Evolutionary conservation across 352 stramenopile species (phyloP), one percentile per base, ranked within the genome.

Genomic region (Pythium grandisporangium): DNA sequence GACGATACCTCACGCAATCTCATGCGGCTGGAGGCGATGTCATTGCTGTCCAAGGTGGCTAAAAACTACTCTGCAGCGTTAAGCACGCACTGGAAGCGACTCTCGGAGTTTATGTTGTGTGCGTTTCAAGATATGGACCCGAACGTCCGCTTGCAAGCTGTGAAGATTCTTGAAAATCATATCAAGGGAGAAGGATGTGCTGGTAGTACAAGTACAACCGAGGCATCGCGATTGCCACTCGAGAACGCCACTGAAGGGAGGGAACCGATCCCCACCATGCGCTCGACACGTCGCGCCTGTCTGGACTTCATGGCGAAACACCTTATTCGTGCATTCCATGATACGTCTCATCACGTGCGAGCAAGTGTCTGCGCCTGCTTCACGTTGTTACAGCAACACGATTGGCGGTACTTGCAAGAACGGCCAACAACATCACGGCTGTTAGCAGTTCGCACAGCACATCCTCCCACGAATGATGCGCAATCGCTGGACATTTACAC

Each of bases 131-230:
- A 93, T 25, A 61, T 83, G 47, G 80, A 93, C 36, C 72, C 79
- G 2, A 91, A 91, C 42, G 74, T 93, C 32, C 80, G 80, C 0
- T 60, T 93, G 0, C 80, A 93, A 70, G 80, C 80, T 1, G 70
- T 93, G 4, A 93, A 93, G 42, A 88, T 93, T 34, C 30, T 93
- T 42, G 80, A 93, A 43, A 90, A 91, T 42, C 91, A 93, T 46
- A 85, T 93, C 48, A 86, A 92, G 39, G 78, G 77, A 20, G 38
- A 45, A 24, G 33, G 33, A n/a, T 38, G 33, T 38, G 33, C 33
- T 38, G 19, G 33, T 16, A 20, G n/a, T n/a, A n/a, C n/a, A n/a
- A n/a, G n/a, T n/a, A n/a, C n/a, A n/a, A n/a, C n/a, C n/a, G n/a
- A n/a, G n/a, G n/a, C n/a, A n/a, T n/a, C n/a, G n/a, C n/a, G n/a